Evolutionary conservation across 768 basidiomycete species (phyloP).

Genomic region (Bullera alba): DNA sequence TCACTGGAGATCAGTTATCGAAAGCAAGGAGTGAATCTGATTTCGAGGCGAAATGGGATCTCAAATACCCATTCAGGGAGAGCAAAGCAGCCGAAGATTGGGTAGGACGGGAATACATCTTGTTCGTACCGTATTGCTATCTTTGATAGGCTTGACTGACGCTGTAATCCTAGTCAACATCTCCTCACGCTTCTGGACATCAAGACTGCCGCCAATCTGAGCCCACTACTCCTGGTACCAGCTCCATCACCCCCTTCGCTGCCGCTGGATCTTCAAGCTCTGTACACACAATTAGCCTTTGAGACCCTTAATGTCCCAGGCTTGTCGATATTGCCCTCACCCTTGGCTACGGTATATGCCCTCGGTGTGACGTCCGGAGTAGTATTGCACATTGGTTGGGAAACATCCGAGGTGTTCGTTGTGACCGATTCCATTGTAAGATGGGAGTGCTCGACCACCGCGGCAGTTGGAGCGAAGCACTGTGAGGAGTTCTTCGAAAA

Average conservation of each 20-base stretch:
- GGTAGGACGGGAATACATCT: conserved; percentile 28
- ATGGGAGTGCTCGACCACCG: conserved; percentile 30
- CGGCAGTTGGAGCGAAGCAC: conserved; percentile 29
- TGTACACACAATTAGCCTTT: conserved; percentile 40
- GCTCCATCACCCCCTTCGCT: conserved; percentile 31
- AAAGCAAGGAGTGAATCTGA: conserved; percentile 14
- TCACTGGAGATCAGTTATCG: conserved; percentile 25
- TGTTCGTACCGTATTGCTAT: conserved; percentile 15
- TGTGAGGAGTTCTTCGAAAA: conserved; percentile 25
- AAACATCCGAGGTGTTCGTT: conserved; percentile 18
- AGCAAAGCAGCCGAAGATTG: conserved; percentile 26
- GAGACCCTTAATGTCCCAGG: conserved; percentile 39
- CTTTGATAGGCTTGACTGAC: conserved; percentile 1
- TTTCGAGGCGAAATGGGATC: conserved; percentile 17
- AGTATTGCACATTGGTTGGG: conserved; percentile 30
- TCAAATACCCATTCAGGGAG: conserved; percentile 29
- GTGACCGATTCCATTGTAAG: conserved; percentile 35
- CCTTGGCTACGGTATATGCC: conserved; percentile 36
- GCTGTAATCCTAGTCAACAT: conserved; percentile 17
- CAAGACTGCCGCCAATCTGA: conserved; percentile 27
- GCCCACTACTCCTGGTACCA: conserved; percentile 37
- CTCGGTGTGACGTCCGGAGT: conserved; percentile 38
- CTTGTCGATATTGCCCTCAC: conserved; percentile 31
- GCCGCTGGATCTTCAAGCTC: conserved; percentile 24
- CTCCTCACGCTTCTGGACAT: conserved; percentile 25